A percentile compares a stretch with the other conserved stretches of the same genome.
Evolutionary conservation across 2,329 filamentous ascomycete species (phyloP).

Genomic region (Juglanconis oblonga): DNA sequence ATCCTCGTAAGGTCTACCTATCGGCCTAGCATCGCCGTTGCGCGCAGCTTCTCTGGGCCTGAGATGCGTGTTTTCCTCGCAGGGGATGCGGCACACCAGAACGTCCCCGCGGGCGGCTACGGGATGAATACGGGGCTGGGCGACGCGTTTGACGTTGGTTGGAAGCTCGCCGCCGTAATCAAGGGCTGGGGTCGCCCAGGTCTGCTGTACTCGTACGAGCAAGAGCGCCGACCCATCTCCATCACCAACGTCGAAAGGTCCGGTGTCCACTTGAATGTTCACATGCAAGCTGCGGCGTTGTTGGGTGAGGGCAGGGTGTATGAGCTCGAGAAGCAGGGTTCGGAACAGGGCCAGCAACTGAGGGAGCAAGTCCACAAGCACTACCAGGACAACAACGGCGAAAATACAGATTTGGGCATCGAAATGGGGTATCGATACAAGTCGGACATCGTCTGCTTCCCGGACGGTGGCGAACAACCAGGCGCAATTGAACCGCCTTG

Average conservation of each 20-base stretch:
- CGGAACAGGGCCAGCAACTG: conserved; percentile 7
- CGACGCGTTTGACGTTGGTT: conserved; percentile 25
- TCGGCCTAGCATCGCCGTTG: conserved; percentile 22
- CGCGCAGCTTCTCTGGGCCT: conserved; percentile 4
- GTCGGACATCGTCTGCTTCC: conserved; percentile 1
- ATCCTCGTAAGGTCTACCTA: conserved; percentile 22
- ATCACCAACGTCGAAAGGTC: conserved; percentile 1
- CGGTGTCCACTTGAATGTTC: conserved; percentile 6
- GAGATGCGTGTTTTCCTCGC: conserved; percentile 11
- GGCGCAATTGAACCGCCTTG: background rate
- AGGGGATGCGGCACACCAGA: conserved; percentile 26
- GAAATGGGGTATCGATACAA: conserved; percentile 27
- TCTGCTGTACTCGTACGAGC: conserved; percentile 18
- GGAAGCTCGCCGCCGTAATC: conserved; percentile 23
- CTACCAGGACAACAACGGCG: conserved; percentile 22
- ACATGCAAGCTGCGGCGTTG: conserved; percentile 14
- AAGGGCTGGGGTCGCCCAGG: conserved; percentile 14
- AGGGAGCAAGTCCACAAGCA: conserved; percentile 15
- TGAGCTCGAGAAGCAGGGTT: background rate
- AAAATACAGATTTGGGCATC: conserved; percentile 25
- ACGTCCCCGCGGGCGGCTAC: conserved; percentile 25
- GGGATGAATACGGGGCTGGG: conserved; percentile 27
- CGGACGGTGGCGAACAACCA: background rate
- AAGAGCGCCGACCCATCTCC: conserved; percentile 17
- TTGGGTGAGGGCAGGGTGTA: conserved; percentile 1